These are phyloP conservation scores for Hericium coralloides DNA, from an alignment of 768 basidiomycete species.

Conservation along the genomic window DNA sequence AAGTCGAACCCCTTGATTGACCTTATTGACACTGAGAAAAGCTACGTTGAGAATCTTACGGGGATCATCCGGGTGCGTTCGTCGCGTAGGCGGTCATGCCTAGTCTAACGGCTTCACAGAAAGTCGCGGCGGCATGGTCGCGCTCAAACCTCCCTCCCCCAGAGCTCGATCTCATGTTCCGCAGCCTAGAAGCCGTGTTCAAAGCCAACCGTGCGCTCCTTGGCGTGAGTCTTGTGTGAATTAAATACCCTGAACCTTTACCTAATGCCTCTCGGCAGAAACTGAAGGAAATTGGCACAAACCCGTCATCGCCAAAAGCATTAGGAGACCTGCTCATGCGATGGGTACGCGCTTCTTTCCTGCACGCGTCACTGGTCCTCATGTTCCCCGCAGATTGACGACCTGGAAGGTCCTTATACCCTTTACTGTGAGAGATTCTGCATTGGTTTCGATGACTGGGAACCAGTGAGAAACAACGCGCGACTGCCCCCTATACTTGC, in stretches of 20 bases:
- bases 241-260: constrained; percentile 4
- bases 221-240: constrained; percentile 37
- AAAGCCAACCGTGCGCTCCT: constrained; percentile 82
- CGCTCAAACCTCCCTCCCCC: constrained; percentile 88
- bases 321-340: constrained; percentile 94
- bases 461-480: constrained; percentile 67
- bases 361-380: constrained; percentile 2
- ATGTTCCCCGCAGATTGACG: constrained; percentile 62
- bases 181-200: constrained; percentile 87
- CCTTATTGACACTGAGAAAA: constrained; percentile 88
- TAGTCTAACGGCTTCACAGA: constrained; percentile 36
- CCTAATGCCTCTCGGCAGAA: constrained; percentile 40
- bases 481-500: constrained; percentile 60
- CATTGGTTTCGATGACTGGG: constrained; percentile 77
- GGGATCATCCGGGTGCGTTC: constrained; percentile 79
- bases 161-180: constrained; percentile 89
- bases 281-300: constrained; percentile 89
- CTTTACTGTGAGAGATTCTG: constrained; percentile 67
- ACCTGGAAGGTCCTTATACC: constrained; percentile 81
- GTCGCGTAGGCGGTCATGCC: neutral
- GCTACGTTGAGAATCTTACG: constrained; percentile 85
- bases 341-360: constrained; percentile 58
- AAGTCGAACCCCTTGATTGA: constrained; percentile 81
- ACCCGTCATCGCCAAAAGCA: constrained; percentile 87
- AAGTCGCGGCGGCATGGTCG: constrained; percentile 98